Conservation (phyloP, 148 eudicot species). For the Camellia granthamiana region DNA sequence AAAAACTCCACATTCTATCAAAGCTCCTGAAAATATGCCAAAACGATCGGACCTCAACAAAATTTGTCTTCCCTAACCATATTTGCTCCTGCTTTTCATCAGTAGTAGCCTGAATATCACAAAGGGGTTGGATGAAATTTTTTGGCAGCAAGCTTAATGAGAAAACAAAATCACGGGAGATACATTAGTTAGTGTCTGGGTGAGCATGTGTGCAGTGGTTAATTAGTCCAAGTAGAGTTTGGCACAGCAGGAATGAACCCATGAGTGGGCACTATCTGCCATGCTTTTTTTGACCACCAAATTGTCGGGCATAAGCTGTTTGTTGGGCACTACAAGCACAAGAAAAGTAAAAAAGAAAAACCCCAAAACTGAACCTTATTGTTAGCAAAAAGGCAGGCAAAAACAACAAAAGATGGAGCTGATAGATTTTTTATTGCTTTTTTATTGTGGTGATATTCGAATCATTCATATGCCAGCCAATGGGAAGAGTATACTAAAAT, state of each 20-base stretch:
- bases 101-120: constrained; percentile 31
- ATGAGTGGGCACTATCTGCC: not conserved
- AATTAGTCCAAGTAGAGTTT: not conserved
- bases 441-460: not conserved
- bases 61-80: constrained; percentile 96
- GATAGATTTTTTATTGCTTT: not conserved
- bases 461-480: not conserved
- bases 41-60: constrained; percentile 88
- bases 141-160: not conserved
- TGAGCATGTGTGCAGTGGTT: not conserved
- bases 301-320: not conserved
- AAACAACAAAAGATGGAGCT: not conserved
- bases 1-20: constrained; percentile 94
- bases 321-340: not conserved
- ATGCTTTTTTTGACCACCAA: not conserved
- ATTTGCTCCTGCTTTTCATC: constrained; percentile 34
- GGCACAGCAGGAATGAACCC: not conserved
- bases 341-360: not conserved
- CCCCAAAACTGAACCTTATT: not conserved
- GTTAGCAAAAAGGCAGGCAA: not conserved
- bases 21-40: constrained; percentile 92
- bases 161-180: constrained; percentile 2
- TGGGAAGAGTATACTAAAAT: not conserved
- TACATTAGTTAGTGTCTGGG: not conserved
- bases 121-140: not conserved